Evolutionary conservation across 108 stramenopile genomes (phyloP).

Genomic region (Fragilariopsis cylindrus): DNA sequence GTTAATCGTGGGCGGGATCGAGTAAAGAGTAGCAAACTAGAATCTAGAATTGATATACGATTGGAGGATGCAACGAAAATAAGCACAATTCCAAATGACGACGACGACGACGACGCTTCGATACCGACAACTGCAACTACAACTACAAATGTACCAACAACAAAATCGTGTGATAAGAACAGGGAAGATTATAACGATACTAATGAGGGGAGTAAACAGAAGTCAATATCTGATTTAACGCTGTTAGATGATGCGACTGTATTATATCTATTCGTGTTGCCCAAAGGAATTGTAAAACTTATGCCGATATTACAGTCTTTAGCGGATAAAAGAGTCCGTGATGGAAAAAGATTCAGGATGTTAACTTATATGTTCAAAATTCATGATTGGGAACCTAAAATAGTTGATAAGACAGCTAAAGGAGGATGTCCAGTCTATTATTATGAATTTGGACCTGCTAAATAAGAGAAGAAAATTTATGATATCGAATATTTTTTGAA

Average conservation of each 20-base stretch:
- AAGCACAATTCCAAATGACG: not conserved
- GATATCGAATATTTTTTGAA: not conserved
- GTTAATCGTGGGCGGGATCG: slow-evolving; percentile 40
- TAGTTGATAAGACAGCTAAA: slow-evolving; percentile 46
- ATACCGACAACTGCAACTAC: no score
- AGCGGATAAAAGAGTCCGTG: slow-evolving; percentile 34
- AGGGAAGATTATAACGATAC: not conserved
- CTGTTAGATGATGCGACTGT: slow-evolving; percentile 73
- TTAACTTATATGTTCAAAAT: slow-evolving; percentile 76
- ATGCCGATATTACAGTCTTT: slow-evolving; percentile 56
- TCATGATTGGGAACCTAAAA: slow-evolving; percentile 63
- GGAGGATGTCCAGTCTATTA: slow-evolving; percentile 57
- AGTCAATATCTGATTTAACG: slow-evolving; percentile 31
- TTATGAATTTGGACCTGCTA: slow-evolving; percentile 36
- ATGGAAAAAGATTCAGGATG: slow-evolving; percentile 47
- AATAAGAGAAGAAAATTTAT: not conserved
- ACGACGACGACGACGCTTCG: not conserved
- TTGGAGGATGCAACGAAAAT: slow-evolving; percentile 53
- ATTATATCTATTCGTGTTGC: slow-evolving; percentile 82
- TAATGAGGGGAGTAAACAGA: slow-evolving; percentile 25
- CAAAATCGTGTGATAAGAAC: not conserved
- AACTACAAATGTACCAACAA: not conserved
- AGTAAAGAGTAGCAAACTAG: slow-evolving; percentile 20
- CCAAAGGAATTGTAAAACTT: slow-evolving; percentile 69
- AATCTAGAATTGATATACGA: slow-evolving; percentile 54